These are phyloP conservation scores for Halophytophthora polymorphica DNA, from an alignment of 352 stramenopile species.

Conservation along the genomic window DNA sequence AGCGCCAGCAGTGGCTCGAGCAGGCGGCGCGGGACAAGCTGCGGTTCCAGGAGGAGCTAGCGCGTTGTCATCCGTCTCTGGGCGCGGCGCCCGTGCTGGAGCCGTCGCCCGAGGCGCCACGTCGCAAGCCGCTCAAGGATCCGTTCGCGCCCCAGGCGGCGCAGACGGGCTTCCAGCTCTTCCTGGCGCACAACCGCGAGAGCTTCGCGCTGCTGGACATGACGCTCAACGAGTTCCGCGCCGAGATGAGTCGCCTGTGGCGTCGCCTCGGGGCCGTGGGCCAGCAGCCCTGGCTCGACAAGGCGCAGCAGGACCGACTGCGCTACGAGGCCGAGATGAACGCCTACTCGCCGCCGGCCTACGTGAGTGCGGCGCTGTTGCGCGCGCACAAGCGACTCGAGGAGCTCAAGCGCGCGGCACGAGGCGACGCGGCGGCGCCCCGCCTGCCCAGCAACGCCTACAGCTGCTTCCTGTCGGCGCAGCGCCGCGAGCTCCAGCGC, in stretches of 20 bases:
- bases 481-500: conserved; percentile 31
- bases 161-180: conserved; percentile 60
- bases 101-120: neutral
- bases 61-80: conserved; percentile 25
- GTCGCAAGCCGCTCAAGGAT: conserved; percentile 26
- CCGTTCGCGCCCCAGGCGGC: conserved; percentile 37
- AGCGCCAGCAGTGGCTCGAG: conserved; percentile 48
- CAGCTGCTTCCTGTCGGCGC: conserved; percentile 35
- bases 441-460: conserved; percentile 40
- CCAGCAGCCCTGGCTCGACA: conserved; percentile 43
- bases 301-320: conserved; percentile 42
- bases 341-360: conserved; percentile 40
- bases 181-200: conserved; percentile 54
- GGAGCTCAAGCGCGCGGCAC: conserved; percentile 32
- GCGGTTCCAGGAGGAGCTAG: conserved; percentile 52
- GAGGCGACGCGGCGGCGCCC: conserved; percentile 30
- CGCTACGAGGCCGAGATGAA: conserved; percentile 52
- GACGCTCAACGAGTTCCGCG: conserved; percentile 50
- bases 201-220: conserved; percentile 50
- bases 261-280: conserved; percentile 35
- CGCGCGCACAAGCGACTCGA: conserved; percentile 27
- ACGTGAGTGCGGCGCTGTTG: conserved; percentile 21
- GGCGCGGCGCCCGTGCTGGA: conserved; percentile 1
- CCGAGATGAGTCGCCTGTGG: conserved; percentile 57
- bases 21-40: conserved; percentile 43